Percentiles rank a stretch among this genome's conserved stretches.
These are phyloP conservation scores for Infundibulicybe gibba DNA, from an alignment of 768 basidiomycete species.

Conservation along the genomic window DNA sequence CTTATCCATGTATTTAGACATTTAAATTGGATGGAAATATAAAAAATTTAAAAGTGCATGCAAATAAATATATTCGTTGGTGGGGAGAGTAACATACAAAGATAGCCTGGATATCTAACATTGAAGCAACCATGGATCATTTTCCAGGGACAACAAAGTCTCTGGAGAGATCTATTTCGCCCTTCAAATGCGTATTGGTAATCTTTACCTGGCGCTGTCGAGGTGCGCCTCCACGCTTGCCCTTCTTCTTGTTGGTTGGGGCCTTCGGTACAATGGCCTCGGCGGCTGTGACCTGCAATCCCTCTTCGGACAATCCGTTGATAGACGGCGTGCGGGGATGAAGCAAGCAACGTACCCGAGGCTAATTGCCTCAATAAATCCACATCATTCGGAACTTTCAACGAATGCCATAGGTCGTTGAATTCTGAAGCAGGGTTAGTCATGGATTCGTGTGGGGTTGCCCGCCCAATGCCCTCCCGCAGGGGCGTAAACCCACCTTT, in stretches of 20 bases:
- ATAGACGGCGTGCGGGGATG: constrained; percentile 2
- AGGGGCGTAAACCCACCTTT: constrained; percentile 51
- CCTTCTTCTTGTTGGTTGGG: constrained; percentile 66
- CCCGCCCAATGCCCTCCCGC: constrained; percentile 1
- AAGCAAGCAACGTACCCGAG: constrained; percentile 44
- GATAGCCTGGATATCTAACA: too few species aligned
- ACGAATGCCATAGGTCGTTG: constrained; percentile 78
- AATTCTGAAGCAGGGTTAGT: constrained; percentile 57
- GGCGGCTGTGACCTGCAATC: constrained; percentile 74
- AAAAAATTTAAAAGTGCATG: too few species aligned
- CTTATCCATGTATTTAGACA: too few species aligned
- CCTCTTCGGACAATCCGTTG: constrained; percentile 44
- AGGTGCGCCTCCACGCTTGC: constrained; percentile 72
- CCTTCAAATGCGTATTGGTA: constrained; percentile 86
- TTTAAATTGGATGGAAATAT: too few species aligned
- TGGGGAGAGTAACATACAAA: too few species aligned
- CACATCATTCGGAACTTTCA: constrained; percentile 83
- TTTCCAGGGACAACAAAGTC: constrained; percentile 53
- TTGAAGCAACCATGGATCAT: constrained; percentile 8
- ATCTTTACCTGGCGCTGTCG: constrained; percentile 77
- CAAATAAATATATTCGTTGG: too few species aligned
- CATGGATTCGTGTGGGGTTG: constrained; percentile 1
- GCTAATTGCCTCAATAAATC: constrained; percentile 77
- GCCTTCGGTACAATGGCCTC: constrained; percentile 54
- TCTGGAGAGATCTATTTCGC: constrained; percentile 79